These are phyloP conservation scores for Glycine soja DNA, from an alignment of 306 rosid genomes.

Conservation along the genomic window DNA sequence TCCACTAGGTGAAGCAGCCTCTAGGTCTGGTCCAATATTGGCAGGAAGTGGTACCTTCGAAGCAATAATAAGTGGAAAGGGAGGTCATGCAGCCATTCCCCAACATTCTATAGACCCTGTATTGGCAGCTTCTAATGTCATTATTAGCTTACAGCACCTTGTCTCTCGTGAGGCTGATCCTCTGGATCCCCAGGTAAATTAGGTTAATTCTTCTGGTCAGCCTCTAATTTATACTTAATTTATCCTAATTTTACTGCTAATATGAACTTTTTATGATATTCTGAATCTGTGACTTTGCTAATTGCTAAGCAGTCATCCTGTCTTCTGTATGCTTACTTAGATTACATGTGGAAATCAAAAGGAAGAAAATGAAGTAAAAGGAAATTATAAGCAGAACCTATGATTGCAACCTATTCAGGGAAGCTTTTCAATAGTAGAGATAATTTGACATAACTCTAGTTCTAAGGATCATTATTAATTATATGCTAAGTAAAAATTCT, in stretches of 20 bases:
- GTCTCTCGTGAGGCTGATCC: slow-evolving; percentile 96
- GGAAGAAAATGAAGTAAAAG: too few species aligned
- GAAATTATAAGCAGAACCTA: too few species aligned
- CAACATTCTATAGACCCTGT: slow-evolving; percentile 85
- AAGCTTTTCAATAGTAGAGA: neutral
- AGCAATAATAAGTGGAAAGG: slow-evolving; percentile 81
- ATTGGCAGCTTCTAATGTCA: slow-evolving; percentile 85
- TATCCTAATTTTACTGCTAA: too few species aligned
- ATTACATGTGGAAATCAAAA: too few species aligned
- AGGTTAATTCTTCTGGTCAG: neutral
- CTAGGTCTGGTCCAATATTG: slow-evolving; percentile 67
- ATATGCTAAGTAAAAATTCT: slow-evolving; percentile 1
- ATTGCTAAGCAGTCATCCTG: neutral
- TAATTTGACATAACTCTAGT: neutral
- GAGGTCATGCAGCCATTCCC: slow-evolving; percentile 96
- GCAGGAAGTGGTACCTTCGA: slow-evolving; percentile 85
- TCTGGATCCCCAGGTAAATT: slow-evolving; percentile 71
- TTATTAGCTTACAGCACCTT: slow-evolving; percentile 82
- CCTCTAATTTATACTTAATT: too few species aligned
- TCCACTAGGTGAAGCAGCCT: slow-evolving; percentile 70
- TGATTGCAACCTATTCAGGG: too few species aligned
- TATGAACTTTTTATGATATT: neutral
- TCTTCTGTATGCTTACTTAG: too few species aligned
- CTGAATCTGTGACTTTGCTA: neutral
- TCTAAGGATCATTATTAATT: neutral